phyloP scores from a whole-genome alignment of 2,329 filamentous ascomycete genomes.

The Chalara sp. region DNA sequence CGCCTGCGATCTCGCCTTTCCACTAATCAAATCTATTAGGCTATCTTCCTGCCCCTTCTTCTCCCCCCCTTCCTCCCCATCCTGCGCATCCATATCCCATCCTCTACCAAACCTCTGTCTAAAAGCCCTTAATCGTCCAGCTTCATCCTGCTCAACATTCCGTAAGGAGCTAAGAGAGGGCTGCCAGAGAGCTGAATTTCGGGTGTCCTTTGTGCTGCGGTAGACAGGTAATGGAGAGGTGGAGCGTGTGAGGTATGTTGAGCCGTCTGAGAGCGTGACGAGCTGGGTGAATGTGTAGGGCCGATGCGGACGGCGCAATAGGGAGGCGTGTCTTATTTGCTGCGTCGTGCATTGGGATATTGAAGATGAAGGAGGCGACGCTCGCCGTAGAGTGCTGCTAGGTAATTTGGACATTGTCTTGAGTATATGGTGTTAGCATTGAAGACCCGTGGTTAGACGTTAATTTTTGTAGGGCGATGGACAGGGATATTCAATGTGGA shows the following conservation, averaged over 20 bases:
- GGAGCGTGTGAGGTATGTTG: slow-evolving; percentile 72
- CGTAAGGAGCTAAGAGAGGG: slow-evolving; percentile 71
- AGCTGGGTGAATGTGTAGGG: slow-evolving; percentile 98
- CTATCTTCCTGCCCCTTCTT: slow-evolving; percentile 38
- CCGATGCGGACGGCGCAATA: slow-evolving; percentile 79
- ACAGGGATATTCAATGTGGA: too few species aligned
- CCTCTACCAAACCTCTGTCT: slow-evolving; percentile 74
- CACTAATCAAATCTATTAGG: slow-evolving; percentile 50
- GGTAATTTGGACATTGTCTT: slow-evolving; percentile 14
- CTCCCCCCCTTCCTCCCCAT: slow-evolving; percentile 24
- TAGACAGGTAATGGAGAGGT: slow-evolving; percentile 61
- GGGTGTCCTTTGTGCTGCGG: slow-evolving; percentile 68
- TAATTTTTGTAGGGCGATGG: neutral
- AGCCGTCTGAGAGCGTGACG: slow-evolving; percentile 85
- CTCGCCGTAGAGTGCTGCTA: slow-evolving; percentile 13
- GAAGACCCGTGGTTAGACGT: neutral
- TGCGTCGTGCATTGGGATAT: neutral
- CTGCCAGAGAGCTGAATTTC: slow-evolving; percentile 89
- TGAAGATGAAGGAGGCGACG: slow-evolving; percentile 3
- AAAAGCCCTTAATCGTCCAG: slow-evolving; percentile 82
- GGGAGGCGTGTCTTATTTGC: slow-evolving; percentile 64
- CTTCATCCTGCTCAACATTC: slow-evolving; percentile 93
- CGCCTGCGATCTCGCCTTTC: slow-evolving; percentile 16
- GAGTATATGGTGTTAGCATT: neutral
- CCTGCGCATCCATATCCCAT: slow-evolving; percentile 58